Evolutionary conservation across 1,139 yeast genomes (phyloP), one percentile per base, ranked within the genome.

Genomic region (Taphrina deformans): DNA sequence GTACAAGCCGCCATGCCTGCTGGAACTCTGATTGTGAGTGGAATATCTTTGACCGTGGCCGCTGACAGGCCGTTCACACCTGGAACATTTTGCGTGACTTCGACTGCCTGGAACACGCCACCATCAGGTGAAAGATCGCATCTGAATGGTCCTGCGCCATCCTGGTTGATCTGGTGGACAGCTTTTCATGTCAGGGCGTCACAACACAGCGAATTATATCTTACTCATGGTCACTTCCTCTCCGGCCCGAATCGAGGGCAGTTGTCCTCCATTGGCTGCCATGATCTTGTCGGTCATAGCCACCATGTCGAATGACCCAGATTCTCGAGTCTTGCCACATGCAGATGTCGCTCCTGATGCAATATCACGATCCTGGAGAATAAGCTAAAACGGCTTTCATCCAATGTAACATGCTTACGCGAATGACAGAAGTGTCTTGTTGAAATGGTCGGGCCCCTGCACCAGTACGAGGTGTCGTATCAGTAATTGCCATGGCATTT

Each of bases 111-210:
- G 51, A 59, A 59, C 16, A 12, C 35, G 2, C 33, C 56, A 7
- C 63, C 63, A 29, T 59, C 63, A 10, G 56, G 14, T 9, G 63
- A 48, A 16, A 59, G 33, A 41, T 59, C 63, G 46, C 63, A 59
- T 12, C 35, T 35, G 27, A 58, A 45, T 35, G 63, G 63, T 4
- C 63, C 63, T 10, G 56, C 63, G 7, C 63, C 63, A 18, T 59
- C 63, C 29, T 59, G 56, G 21, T 59, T 59, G 56, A 59, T 59
- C 29, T 59, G 55, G 33, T 59, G 63, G 21, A 59, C 35, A 14
- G 29, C 58, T 53, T 14, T 7, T 27, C 35, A 16, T 6, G 27
- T 24, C n/a, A 31, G 40, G 9, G 26, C 9, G 27, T 10, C 26
- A 7, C 41, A 2, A 7, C 9, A 2, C 27, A 18, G 27, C 12